A percentile compares a stretch with the other conserved stretches of the same genome.
Conservation (phyloP, 2,329 filamentous ascomycete genomes). For the Alternaria burnsii region DNA sequence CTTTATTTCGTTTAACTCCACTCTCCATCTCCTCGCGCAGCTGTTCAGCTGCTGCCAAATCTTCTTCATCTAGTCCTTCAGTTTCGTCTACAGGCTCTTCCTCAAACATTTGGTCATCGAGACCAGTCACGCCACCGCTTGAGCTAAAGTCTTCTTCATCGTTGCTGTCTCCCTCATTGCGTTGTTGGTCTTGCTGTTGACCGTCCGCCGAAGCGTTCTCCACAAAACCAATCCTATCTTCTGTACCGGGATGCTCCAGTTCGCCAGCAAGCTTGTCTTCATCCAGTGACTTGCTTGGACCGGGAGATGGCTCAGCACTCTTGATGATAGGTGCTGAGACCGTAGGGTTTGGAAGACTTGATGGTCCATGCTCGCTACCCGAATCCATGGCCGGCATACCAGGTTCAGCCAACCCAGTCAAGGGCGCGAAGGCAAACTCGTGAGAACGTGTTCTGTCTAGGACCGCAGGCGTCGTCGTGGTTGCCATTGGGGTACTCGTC, state of each 20-base stretch:
- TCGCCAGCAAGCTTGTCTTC: not conserved
- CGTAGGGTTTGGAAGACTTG: not conserved
- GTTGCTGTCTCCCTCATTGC: fast-evolving
- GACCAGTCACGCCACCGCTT: not conserved
- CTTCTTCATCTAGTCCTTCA: not conserved
- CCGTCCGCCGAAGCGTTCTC: not conserved
- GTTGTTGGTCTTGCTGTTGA: not conserved
- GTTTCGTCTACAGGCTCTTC: not conserved
- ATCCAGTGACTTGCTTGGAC: not conserved
- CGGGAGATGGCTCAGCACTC: not conserved
- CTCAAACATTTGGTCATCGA: not conserved
- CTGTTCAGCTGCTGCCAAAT: not conserved
- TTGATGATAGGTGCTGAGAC: not conserved
- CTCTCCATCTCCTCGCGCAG: not conserved
- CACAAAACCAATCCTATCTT: not conserved
- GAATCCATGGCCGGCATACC: not conserved
- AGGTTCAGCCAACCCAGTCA: not conserved
- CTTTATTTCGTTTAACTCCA: not conserved
- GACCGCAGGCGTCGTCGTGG: not conserved
- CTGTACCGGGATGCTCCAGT: fast-evolving
- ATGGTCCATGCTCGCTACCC: not conserved
- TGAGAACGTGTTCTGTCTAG: not conserved
- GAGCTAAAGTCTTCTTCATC: not conserved
- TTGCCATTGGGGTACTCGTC: not conserved
- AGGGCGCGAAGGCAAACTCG: not conserved